A percentile compares a stretch with the other conserved stretches of the same genome.
Evolutionary conservation across 106 monocot genomes (phyloP).

Genomic region (Phalaenopsis equestris): DNA sequence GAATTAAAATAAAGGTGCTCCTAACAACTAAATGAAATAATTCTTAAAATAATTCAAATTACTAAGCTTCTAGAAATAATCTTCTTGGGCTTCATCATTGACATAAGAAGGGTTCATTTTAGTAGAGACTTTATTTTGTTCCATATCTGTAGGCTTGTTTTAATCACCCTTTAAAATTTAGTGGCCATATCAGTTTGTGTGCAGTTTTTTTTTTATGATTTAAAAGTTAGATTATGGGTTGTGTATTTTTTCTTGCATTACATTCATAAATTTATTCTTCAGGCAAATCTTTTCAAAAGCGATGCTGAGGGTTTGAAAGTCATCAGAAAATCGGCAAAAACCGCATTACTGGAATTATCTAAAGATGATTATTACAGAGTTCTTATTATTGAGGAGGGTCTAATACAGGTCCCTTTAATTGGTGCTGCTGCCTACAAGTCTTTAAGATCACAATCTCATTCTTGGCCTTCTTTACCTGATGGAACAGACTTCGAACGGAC

Average conservation of each 20-base stretch:
- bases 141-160: not conserved
- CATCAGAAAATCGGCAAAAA: conserved; percentile 68
- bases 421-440: conserved; percentile 63
- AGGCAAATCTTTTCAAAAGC: conserved; percentile 55
- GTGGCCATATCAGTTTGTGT: too few species aligned
- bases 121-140: not conserved
- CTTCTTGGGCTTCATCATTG: too few species aligned
- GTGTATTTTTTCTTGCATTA: not conserved
- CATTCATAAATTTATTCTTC: conserved; percentile 7
- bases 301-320: conserved; percentile 38
- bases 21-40: too few species aligned
- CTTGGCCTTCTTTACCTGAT: conserved; percentile 88
- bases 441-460: conserved; percentile 50
- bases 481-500: conserved; percentile 51
- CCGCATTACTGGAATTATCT: conserved; percentile 54
- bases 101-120: not conserved
- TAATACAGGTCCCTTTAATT: conserved; percentile 63
- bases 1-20: too few species aligned
- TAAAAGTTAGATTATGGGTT: not conserved
- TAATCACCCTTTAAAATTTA: too few species aligned
- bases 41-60: too few species aligned
- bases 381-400: conserved; percentile 69
- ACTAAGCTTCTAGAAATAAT: too few species aligned
- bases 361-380: conserved; percentile 66
- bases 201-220: too few species aligned